Percentiles rank a stretch among this genome's conserved stretches.
phyloP scores from a whole-genome alignment of 257 asterid species.

The Solanum pennellii region DNA sequence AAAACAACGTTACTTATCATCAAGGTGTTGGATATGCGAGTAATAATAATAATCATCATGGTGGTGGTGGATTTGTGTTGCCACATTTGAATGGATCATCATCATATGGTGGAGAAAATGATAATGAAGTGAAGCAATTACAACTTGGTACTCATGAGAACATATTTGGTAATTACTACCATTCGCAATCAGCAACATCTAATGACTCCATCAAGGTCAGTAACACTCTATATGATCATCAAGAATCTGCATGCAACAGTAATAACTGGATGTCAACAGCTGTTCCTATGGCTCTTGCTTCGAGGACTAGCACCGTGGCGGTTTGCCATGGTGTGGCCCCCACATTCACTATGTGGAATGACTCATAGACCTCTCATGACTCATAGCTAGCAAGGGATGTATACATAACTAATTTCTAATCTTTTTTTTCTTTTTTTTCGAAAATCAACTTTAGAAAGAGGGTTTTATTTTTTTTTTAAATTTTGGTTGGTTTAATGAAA shows the following conservation, averaged over 20 bases:
- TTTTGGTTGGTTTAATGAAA: background rate
- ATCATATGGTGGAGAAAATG: background rate
- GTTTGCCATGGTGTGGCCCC: slow-evolving; percentile 29
- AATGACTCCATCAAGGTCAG: slow-evolving; percentile 1
- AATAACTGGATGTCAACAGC: slow-evolving; percentile 28
- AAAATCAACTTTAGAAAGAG: background rate
- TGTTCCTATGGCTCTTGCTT: slow-evolving; percentile 28
- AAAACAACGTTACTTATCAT: slow-evolving; percentile 5
- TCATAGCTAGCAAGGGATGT: slow-evolving; percentile 3
- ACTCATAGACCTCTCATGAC: slow-evolving; percentile 14
- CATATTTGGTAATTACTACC: slow-evolving; percentile 20
- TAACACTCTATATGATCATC: slow-evolving; percentile 14
- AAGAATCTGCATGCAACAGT: slow-evolving; percentile 6
- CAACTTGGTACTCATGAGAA: slow-evolving; percentile 23
- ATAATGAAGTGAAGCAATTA: slow-evolving; percentile 9
- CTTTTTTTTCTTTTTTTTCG: background rate
- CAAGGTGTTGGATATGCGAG: slow-evolving; percentile 7
- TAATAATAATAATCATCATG: background rate
- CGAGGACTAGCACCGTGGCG: slow-evolving; percentile 15
- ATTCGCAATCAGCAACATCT: slow-evolving; percentile 20
- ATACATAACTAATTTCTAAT: slow-evolving; percentile 23
- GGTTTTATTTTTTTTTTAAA: background rate
- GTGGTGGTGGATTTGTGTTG: slow-evolving; percentile 7
- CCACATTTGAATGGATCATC: slow-evolving; percentile 29
- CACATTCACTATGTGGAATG: slow-evolving; percentile 58